Base-by-base conservation (phyloP, 208 protist species). In the Trypanosomatidae sp. region DNA sequence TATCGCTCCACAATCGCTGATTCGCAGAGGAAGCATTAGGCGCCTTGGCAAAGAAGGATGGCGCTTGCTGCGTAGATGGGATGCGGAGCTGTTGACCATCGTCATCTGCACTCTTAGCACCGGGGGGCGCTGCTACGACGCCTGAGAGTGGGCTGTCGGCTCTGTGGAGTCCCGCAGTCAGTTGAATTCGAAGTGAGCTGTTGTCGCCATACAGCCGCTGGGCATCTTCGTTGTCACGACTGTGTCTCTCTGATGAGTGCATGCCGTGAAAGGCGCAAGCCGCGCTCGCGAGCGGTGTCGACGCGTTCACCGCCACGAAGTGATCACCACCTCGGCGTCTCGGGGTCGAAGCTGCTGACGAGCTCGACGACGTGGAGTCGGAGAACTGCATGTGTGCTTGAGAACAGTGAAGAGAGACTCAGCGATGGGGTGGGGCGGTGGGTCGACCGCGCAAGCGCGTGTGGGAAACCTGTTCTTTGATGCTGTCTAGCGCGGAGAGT, bases 1-100 rank as follows among this genome's bases (percentile, higher is more conserved):
- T 30, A 3, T 56, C 28, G 15, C 15, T 33, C 15, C 43, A 0
- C 2, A 28, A 50, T 3, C 22, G 49, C 19, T 36, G 22, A 13
- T 19, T 49, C 8, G 62, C 62, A 49, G 59, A 22, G n/a, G 56
- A 28, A 30, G 39, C 19, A 17, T 12, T 33, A 5, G 25, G 43
- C n/a, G 41, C 28, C 53, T 70, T 47, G 6, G 53, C 58, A 41
- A 80, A 75, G 41, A 80, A 80, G 8, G 76, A 70, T 13, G 76
- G 76, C 3, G 64, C 65, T 22, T 36, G 28, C 65, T 80, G 76
- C 33, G 69, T 65, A 10, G 28, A 5, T 4, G 56, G 56, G 17
- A 69, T 13, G 4, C 49, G 2, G 10, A 9, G 25, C 36, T 39
- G 36, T 39, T 39, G 36, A 46, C 25, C 19, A n/a, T 62, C 49